Evolutionary conservation across 176 grass and related monocot genomes (phyloP), one percentile per base, ranked within the genome.

Genomic region (Avena sativa): DNA sequence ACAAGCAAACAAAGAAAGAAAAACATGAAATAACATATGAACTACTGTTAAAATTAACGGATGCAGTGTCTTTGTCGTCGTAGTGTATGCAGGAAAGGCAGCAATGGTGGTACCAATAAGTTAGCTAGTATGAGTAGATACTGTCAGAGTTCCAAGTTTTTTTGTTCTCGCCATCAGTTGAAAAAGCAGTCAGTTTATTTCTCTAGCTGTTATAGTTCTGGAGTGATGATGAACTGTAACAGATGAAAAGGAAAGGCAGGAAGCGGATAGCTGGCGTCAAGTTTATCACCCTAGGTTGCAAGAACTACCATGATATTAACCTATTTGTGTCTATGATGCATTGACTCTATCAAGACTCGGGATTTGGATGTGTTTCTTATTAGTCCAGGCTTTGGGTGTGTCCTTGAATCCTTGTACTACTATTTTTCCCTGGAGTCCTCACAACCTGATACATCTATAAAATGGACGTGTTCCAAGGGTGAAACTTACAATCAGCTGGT

Each of bases 401-500:
- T 52, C 23, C 47, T 51, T 30, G 48, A 75, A 50, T 26, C 46
- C 72, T 26, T 75, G 47, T 28, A 75, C 47, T 26, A 51, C 40
- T 43, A 43, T 43, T 75, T 51, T 50, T 11, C 65, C 2, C 70
- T 73, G 6, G 20, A 23, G 71, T 73, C 71, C 46, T 74, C 21
- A 28, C 12, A 50, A 49, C 71, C 71, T 43, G 43, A 77, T 78
- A 53, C 69, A 26, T 87, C 43, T 43, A 87, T 77, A 58, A 72
- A 85, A 82, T 67, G 8, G 19, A 86, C 8, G 62, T 53, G 69
- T 78, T 80, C 55, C 13, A 78, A 76, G 21, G 50, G 76, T 88
- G 38, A 23, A 67, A 86, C 82, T 89, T 85, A 99, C 92, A 85
- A 84, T 96, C 63, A 90, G 89, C 71, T 99, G 87, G 57, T 87